Evolutionary conservation across 139 green algal genomes (phyloP).

Genomic region (Chlorella sp.): DNA sequence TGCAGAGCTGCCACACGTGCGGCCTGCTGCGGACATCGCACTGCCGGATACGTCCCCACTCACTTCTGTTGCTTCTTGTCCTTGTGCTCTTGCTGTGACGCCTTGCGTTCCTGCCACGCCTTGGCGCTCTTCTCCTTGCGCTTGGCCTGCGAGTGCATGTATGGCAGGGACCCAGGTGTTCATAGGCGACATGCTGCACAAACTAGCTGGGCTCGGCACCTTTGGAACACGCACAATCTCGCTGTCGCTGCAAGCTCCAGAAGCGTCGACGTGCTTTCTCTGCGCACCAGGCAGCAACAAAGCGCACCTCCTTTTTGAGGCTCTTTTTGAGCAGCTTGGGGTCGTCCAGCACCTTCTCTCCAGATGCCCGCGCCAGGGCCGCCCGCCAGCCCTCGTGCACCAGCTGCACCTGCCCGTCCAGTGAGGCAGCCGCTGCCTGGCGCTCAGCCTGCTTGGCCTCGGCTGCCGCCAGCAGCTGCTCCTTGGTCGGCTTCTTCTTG

Average conservation of each 20-base stretch:
- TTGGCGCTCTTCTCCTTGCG: conserved; percentile 55
- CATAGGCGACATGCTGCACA: no score
- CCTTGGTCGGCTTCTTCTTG: conserved; percentile 49
- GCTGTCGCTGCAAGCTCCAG: no score
- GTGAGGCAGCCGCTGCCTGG: conserved; percentile 19
- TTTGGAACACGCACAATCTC: no score
- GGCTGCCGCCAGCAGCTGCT: conserved; percentile 47
- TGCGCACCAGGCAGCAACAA: no score
- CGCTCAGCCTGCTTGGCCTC: conserved; percentile 38
- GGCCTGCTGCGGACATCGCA: no score
- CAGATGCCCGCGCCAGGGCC: conserved; percentile 55
- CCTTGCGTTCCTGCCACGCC: conserved; percentile 60
- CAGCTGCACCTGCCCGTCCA: conserved; percentile 38
- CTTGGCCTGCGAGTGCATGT: conserved; percentile 3
- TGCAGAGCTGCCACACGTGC: no score
- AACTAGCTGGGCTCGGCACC: no score
- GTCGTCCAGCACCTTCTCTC: conserved; percentile 84
- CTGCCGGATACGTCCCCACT: no score
- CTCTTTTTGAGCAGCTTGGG: conserved; percentile 69
- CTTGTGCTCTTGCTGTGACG: conserved; percentile 48
- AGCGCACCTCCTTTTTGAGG: conserved; percentile 50
- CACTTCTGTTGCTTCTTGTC: conserved; percentile 63
- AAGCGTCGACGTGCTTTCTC: no score
- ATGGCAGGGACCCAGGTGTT: no score
- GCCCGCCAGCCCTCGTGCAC: conserved; percentile 55